Evolutionary conservation across 2,329 filamentous ascomycete species (phyloP), one percentile per base, ranked within the genome.

Genomic region (Fusarium musae): DNA sequence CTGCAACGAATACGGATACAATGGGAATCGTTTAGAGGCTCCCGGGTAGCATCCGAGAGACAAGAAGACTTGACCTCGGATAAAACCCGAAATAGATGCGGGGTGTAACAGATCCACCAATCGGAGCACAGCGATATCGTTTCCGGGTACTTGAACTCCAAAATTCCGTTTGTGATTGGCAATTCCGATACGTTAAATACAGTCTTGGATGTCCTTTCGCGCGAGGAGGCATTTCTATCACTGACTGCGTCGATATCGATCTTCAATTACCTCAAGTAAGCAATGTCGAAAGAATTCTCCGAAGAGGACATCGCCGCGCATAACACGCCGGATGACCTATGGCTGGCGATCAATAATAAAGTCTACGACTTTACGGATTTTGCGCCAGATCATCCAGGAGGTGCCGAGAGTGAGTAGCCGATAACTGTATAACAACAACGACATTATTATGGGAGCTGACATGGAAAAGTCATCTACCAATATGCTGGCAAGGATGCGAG

Each of bases 281-380:
- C 3, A 9, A 53, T 21, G 34, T 17, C 32, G 2, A 39, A n/a
- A 28, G 17, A 53, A 19, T 54, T 88, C 26, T 83, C 84, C 19
- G 75, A 79, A 5, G 72, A 82, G 46, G 83, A 89, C 66, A 79
- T 90, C 63, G 82, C 82, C 2, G 77, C 77, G 42, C 88, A 90
- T 74, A 84, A 82, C 46, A 83, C 79, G 1, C 79, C 82, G 1
- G 80, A 84, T 19, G 85, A 90, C 75, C 84, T 87, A 75, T 93
- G 91, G 92, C 87, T 93, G 67, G 90, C 92, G 28, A 87, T 93
- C n/a, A 87, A 93, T 75, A 87, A 87, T 42, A 84, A 87, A 63
- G 90, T 93, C 44, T 93, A 91, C 83, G 90, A 93, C 79, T 82
- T 78, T 28, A 77, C 77, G 0, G 58, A 68, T 16, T 78, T 78